These are phyloP conservation scores for Aspergillus carlsbadensis DNA, from an alignment of 495 filamentous ascomycete genomes.

Conservation along the genomic window DNA sequence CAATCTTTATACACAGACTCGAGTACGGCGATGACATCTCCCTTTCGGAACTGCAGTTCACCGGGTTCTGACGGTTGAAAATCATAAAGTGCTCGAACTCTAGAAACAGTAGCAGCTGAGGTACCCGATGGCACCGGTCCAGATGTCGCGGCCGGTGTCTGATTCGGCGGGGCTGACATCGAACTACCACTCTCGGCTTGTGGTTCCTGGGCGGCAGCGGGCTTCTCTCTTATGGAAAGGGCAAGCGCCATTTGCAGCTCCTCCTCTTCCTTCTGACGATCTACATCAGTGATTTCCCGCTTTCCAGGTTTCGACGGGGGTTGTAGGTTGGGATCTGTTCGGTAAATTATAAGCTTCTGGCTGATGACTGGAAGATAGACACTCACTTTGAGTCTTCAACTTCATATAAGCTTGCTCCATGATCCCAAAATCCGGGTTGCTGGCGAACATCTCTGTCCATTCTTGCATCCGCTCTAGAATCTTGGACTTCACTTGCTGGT, in stretches of 20 bases:
- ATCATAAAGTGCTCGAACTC: slow-evolving; percentile 90
- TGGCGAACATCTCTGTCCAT: slow-evolving; percentile 92
- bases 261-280: slow-evolving; percentile 95
- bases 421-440: slow-evolving; percentile 88
- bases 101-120: slow-evolving; percentile 95
- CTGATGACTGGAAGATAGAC: neutral
- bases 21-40: slow-evolving; percentile 94
- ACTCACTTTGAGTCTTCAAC: slow-evolving; percentile 71
- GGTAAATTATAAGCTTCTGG: slow-evolving; percentile 3
- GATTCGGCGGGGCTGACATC: slow-evolving; percentile 37
- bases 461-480: slow-evolving; percentile 95
- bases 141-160: slow-evolving; percentile 40
- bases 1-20: slow-evolving; percentile 99
- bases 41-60: slow-evolving; percentile 93
- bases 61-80: slow-evolving; percentile 92
- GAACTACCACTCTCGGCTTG: slow-evolving; percentile 28
- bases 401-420: slow-evolving; percentile 96
- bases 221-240: slow-evolving; percentile 83
- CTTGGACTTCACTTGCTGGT: slow-evolving; percentile 94
- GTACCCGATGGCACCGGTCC: slow-evolving; percentile 65
- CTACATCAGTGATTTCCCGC: slow-evolving; percentile 80
- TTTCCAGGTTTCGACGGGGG: slow-evolving; percentile 92
- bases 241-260: slow-evolving; percentile 95
- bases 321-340: slow-evolving; percentile 80
- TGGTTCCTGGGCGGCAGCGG: slow-evolving; percentile 27